Evolutionary conservation across 2,329 filamentous ascomycete species (phyloP).

Genomic region (Ceratocystis colombiana): DNA sequence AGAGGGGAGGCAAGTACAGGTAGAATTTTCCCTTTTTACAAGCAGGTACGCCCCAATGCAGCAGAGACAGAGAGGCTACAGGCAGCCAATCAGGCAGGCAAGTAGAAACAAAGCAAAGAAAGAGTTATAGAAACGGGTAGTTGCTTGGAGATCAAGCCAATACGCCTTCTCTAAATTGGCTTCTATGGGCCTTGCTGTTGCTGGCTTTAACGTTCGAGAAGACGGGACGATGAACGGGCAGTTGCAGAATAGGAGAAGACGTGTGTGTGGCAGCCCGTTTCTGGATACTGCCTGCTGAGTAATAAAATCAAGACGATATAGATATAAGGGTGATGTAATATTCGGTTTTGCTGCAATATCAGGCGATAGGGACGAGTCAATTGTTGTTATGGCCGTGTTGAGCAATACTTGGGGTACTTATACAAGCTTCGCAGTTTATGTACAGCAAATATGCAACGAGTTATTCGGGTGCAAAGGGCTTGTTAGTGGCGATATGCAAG

Average conservation of each 20-base stretch:
- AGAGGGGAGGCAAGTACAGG: not conserved
- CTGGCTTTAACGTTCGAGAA: not conserved
- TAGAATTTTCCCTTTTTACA: not conserved
- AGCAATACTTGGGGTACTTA: not conserved
- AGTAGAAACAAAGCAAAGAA: not conserved
- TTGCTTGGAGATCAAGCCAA: constrained; percentile 2
- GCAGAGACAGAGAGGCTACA: not conserved
- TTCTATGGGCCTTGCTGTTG: not conserved
- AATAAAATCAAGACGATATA: not conserved
- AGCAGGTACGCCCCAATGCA: too few relatives aligned
- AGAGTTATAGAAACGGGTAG: not conserved
- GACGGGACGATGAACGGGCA: not conserved
- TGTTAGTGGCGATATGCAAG: too few relatives aligned
- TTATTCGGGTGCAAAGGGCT: not conserved
- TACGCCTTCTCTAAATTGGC: not conserved
- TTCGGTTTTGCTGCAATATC: too few relatives aligned
- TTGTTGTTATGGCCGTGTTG: not conserved
- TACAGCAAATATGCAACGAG: not conserved
- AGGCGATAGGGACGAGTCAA: too few relatives aligned
- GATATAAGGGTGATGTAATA: too few relatives aligned
- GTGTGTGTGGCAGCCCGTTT: not conserved
- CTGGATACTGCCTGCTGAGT: not conserved
- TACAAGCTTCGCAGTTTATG: too few relatives aligned
- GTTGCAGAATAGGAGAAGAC: not conserved
- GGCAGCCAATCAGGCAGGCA: not conserved